Base-by-base conservation (phyloP, 805 yeast species). In the Candida sanyiensis region DNA sequence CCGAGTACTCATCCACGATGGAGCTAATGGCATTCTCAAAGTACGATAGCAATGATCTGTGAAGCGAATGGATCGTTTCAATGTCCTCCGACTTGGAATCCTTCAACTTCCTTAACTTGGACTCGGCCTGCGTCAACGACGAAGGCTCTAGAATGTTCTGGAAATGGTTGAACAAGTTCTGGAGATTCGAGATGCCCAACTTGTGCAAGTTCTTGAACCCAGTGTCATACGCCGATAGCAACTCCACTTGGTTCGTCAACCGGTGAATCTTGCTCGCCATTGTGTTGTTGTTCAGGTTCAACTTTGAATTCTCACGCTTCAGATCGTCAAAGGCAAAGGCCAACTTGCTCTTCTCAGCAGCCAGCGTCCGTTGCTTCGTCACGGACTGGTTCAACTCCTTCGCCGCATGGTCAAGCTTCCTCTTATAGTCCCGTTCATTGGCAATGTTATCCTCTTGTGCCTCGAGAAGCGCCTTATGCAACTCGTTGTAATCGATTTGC, bases 1-100 rank as follows among this genome's bases (percentile, higher is more conserved):
- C 46, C 3, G 72, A 70, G 48, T 79, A 80, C 34, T 79, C 81
- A 28, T 69, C 63, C 3, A 79, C 75, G 7, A 80, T 64, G 3
- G 80, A 73, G 21, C 69, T 75, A 6, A 75, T 69, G 0, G 85
- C 87, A 33, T 78, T 62, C n/a, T 73, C 71, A 46, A 76, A 74
- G 49, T 77, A 80, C 12, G 67, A 67, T 39, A 72, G 67, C 4
- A 75, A 59, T 0, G 77, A 66, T 38, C 70, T 71, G 26, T 62
- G 45, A 22, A 57, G 52, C 2, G 61, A 51, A 28, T 58, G 61
- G 10, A 55, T 48, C 22, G 47, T 40, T 19, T 54, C 60, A 23
- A 56, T 34, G 23, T 58, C 58, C 1, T 13, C 26, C 22, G 49
- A 20, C 1, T 50, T 39, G 3, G 54, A 28, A 27, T 67, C 62